Evolutionary conservation across 371 early-diverging fungal genomes (phyloP).

Genomic region (Cokeromyces recurvatus): DNA sequence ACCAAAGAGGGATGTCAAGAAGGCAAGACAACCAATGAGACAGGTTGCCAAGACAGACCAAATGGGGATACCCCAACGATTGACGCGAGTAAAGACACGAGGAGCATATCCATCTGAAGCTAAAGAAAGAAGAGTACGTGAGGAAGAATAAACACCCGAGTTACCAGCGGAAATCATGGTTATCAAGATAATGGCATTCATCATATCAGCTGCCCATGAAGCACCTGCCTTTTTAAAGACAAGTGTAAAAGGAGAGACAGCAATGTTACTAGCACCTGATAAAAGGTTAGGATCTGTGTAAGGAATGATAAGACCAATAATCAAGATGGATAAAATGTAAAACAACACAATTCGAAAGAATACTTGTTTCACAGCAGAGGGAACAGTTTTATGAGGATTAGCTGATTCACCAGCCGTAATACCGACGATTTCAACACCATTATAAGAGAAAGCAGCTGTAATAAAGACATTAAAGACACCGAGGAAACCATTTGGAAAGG

Average conservation of each 20-base stretch:
- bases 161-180: slow-evolving; percentile 78
- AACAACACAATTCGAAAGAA: slow-evolving; percentile 74
- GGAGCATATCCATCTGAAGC: slow-evolving; percentile 72
- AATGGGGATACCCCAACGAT: slow-evolving; percentile 62
- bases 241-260: slow-evolving; percentile 70
- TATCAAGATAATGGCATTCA: slow-evolving; percentile 76
- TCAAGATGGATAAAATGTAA: slow-evolving; percentile 67
- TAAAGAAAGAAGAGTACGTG: slow-evolving; percentile 66
- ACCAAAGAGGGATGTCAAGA: slow-evolving; percentile 48
- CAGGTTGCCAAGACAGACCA: slow-evolving; percentile 56
- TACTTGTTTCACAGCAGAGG: slow-evolving; percentile 69
- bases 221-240: slow-evolving; percentile 71
- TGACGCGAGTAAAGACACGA: slow-evolving; percentile 51
- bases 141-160: slow-evolving; percentile 73
- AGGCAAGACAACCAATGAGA: slow-evolving; percentile 56
- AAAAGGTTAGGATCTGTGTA: slow-evolving; percentile 55
- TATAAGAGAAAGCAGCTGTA: slow-evolving; percentile 82
- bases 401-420: slow-evolving; percentile 72
- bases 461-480: slow-evolving; percentile 70
- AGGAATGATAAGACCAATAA: slow-evolving; percentile 71
- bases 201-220: slow-evolving; percentile 60
- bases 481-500: slow-evolving; percentile 71
- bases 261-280: slow-evolving; percentile 34
- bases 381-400: slow-evolving; percentile 70
- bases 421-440: slow-evolving; percentile 77